Evolutionary conservation across 176 grass and related monocot genomes (phyloP), one percentile per base, ranked within the genome.

Genomic region (Zizania latifolia): DNA sequence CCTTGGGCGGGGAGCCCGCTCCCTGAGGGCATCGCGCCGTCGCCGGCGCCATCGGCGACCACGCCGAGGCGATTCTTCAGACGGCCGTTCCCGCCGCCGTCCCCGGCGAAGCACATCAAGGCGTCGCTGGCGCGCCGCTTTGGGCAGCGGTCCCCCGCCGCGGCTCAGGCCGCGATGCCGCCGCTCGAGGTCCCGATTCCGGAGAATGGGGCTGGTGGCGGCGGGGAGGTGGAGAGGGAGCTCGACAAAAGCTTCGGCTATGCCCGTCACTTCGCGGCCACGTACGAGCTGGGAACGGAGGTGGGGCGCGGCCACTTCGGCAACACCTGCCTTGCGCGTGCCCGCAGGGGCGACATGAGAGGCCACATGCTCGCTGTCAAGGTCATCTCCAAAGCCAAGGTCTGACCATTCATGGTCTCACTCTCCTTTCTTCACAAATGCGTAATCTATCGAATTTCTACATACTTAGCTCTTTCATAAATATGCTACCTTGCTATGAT

Each of bases 51-150:
- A 26, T 75, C 91, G 64, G 71, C 70, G 12, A 86, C 95, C 32
- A 94, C 91, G 14, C 95, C 92, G 53, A 77, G 91, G 53, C 48
- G 85, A 5, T 92, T 99, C 89, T 94, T 99, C 82, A 82, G 92
- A 27, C 85, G 89, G 13, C 95, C 95, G 19, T 94, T 96, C 81
- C 92, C 92, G 28, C 92, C 92, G 67, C 92, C 92, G 35, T 94
- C 95, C 0, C 95, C 95, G 35, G 94, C 94, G 48, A 98, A 94
- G 84, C 94, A 98, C 86, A 98, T 98, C 83, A 98, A 94, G 84
- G 92, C 89, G 24, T 99, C 95, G 0, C 89, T 94, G 2, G 95
- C 85, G 40, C 93, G 90, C 64, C 87, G 73, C 9, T 64, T 83
- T 41, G 85, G 79, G 59, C 76, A 64, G 24, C 81, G 76, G 22